Conservation (phyloP, 352 stramenopile species). For the Phytophthora lateralis region DNA sequence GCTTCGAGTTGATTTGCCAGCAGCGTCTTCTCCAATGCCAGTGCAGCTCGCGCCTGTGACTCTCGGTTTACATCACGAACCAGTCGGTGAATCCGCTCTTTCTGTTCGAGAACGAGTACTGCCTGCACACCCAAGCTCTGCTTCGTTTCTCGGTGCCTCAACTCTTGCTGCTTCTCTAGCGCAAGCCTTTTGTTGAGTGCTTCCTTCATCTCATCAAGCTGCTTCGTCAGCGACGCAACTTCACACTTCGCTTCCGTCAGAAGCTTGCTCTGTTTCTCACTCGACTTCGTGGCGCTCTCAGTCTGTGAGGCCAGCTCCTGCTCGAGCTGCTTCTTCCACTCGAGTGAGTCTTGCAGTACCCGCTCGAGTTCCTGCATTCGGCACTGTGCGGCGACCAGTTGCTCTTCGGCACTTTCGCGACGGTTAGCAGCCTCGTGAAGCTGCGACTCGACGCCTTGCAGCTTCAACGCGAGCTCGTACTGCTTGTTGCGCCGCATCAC, state of each 20-base stretch:
- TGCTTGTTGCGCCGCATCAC: constrained; percentile 78
- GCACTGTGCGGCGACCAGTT: constrained; percentile 46
- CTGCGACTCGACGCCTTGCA: constrained; percentile 63
- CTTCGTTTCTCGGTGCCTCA: constrained; percentile 44
- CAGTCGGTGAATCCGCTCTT: constrained; percentile 59
- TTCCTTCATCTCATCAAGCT: constrained; percentile 58
- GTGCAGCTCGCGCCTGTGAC: constrained; percentile 47
- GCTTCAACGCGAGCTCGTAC: constrained; percentile 76
- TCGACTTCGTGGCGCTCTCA: background rate
- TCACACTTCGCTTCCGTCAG: constrained; percentile 34
- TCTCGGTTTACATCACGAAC: constrained; percentile 59
- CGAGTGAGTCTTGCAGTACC: constrained; percentile 56
- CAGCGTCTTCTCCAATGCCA: constrained; percentile 54
- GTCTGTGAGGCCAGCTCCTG: constrained; percentile 32
- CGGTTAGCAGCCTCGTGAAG: constrained; percentile 47
- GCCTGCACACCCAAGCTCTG: constrained; percentile 42
- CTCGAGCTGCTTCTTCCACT: constrained; percentile 60
- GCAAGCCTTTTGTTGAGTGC: constrained; percentile 34
- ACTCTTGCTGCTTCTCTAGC: constrained; percentile 49
- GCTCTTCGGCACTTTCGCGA: constrained; percentile 49
- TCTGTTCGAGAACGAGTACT: constrained; percentile 45
- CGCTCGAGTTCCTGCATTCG: constrained; percentile 72
- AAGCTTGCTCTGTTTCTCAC: constrained; percentile 18
- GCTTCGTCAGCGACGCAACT: constrained; percentile 35
- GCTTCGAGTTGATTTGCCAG: constrained; percentile 51